Evolutionary conservation across 2,329 filamentous ascomycete genomes (phyloP), one percentile per base, ranked within the genome.

Genomic region (Fusarium sp.): DNA sequence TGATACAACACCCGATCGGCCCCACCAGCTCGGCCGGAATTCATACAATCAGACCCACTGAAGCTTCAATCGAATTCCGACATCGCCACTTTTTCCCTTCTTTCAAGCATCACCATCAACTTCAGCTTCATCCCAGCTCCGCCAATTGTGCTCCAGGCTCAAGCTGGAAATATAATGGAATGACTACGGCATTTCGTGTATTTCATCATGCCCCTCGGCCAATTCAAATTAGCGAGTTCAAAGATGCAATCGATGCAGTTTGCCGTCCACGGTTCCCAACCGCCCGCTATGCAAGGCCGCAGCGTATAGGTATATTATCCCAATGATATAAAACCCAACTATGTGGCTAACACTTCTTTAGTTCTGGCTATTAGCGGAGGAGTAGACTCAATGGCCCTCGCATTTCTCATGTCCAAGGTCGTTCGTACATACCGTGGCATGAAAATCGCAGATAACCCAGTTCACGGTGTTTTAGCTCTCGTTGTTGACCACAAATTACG

Each of bases 371-470:
- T 98, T 67, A 98, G 95, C 77, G 96, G 96, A 27, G 96, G 96
- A 11, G 93, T 96, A 41, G 96, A 99, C 81, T 98, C 95, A n/a
- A 99, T 98, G 95, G 95, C 95, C 32, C 85, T 99, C 66, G 94
- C 94, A 60, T 90, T 85, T 66, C 86, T 98, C 38, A 93, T 92
- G 78, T 86, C 85, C 52, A 80, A 83, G 48, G 75, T 87, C 38
- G 80, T 81, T 40, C 78, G 67, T 6, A 65, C 68, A 6, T 76
- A 83, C 48, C 76, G 76, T 4, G 64, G 73, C 30, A 75, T 84
- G 68, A 81, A 71, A 45, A 76, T 89, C 30, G 82, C 81, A 37
- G 86, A 86, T 73, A 84, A 85, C 64, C 81, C 83, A 17, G 75
- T 84, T 40, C 69, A 73, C 14, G 73, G 75, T 41, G 85, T 86